phyloP scores from a whole-genome alignment of 2,329 filamentous ascomycete species.

The Seiridium cupressi region DNA sequence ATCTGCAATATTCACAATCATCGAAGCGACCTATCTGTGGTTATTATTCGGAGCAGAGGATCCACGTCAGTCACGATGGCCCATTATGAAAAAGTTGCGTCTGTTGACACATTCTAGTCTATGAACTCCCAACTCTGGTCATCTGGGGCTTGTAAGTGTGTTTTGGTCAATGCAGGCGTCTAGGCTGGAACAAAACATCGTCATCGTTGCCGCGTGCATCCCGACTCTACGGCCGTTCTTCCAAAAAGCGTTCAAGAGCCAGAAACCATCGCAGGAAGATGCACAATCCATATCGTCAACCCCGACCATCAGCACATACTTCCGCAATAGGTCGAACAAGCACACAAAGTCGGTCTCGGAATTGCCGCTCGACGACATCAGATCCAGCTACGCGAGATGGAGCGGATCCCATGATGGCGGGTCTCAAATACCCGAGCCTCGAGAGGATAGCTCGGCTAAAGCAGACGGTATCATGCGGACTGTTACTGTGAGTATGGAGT shows the following conservation, averaged over 20 bases:
- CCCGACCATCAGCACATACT: not conserved
- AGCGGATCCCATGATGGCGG: not conserved
- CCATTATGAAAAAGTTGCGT: not conserved
- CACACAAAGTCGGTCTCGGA: not conserved
- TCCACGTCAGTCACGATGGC: constrained; percentile 16
- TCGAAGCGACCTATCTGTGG: constrained; percentile 24
- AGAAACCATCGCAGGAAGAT: not conserved
- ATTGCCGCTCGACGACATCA: not conserved
- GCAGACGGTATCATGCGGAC: too few relatives aligned
- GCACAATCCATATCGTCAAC: not conserved
- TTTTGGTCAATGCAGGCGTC: not conserved
- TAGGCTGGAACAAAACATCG: constrained; percentile 26
- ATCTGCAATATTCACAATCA: constrained; percentile 23
- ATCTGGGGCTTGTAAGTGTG: constrained; percentile 9
- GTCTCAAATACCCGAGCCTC: too few relatives aligned
- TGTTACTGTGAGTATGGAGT: too few relatives aligned
- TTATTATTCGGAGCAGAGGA: constrained; percentile 20
- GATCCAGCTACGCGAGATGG: not conserved
- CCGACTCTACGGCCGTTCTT: constrained; percentile 25
- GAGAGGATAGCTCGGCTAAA: too few relatives aligned
- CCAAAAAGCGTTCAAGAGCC: not conserved
- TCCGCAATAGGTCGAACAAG: not conserved
- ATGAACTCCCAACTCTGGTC: constrained; percentile 16
- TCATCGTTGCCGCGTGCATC: constrained; percentile 26
- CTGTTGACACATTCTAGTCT: constrained; percentile 6